Conservation (phyloP, 2,329 filamentous ascomycete genomes). For the Scolecobasidium constrictum region DNA sequence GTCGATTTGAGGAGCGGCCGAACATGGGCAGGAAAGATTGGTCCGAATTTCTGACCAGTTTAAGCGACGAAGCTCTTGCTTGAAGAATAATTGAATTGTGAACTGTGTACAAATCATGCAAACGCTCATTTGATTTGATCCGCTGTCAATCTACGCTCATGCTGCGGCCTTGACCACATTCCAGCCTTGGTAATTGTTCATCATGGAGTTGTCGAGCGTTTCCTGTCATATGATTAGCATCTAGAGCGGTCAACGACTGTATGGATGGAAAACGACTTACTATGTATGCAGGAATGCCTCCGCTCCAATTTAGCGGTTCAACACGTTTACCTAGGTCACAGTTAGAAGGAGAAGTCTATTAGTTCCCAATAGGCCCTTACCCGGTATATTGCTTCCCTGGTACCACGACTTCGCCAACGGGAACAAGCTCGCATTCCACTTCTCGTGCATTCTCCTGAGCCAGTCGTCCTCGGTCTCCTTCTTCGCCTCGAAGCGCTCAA, state of each 20-base stretch:
- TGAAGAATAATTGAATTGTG: too few species aligned
- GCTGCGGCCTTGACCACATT: too few species aligned
- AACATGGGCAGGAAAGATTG: too few species aligned
- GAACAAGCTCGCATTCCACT: conserved; percentile 38
- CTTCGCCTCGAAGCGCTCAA: conserved; percentile 42
- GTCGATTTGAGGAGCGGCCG: too few species aligned
- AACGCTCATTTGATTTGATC: too few species aligned
- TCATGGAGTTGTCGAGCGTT: conserved; percentile 5
- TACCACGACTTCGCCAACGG: conserved; percentile 39
- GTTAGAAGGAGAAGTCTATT: not conserved
- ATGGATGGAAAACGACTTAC: not conserved
- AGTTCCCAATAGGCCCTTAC: conserved; percentile 41
- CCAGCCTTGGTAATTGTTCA: conserved; percentile 7
- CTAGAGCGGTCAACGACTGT: not conserved
- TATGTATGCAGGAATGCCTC: conserved; percentile 7
- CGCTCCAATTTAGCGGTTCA: not conserved
- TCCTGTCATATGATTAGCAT: not conserved
- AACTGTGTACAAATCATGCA: too few species aligned
- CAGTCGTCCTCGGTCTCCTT: conserved; percentile 35
- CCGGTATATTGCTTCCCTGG: conserved; percentile 46
- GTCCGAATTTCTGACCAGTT: too few species aligned
- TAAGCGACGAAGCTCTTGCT: too few species aligned
- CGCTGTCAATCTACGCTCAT: too few species aligned
- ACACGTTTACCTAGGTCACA: not conserved
- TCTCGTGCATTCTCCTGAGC: conserved; percentile 37